phyloP scores from a whole-genome alignment of 2,329 filamentous ascomycete genomes.

The Colletotrichum sp. region DNA sequence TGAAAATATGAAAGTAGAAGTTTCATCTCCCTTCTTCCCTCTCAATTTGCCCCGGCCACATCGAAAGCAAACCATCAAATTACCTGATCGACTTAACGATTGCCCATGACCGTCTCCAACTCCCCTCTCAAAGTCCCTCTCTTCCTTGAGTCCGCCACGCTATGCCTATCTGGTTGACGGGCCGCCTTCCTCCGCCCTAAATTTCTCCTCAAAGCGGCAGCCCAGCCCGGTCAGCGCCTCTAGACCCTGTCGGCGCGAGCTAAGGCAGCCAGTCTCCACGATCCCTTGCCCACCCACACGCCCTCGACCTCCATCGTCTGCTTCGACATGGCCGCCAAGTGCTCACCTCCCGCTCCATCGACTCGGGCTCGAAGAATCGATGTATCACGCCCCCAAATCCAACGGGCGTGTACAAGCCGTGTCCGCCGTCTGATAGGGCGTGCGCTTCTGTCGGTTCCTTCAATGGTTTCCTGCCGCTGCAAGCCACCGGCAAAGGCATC shows the following conservation, averaged over 20 bases:
- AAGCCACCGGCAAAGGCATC: neutral
- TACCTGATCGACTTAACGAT: neutral
- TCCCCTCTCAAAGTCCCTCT: neutral
- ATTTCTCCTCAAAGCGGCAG: conserved; percentile 6
- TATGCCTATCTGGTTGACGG: conserved; percentile 23
- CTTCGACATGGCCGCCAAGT: neutral
- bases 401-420: neutral
- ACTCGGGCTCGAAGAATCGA: neutral
- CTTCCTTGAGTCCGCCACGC: neutral
- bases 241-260: neutral
- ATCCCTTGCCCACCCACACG: neutral
- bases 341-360: neutral
- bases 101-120: neutral
- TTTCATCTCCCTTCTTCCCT: neutral
- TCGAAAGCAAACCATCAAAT: neutral
- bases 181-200: conserved; percentile 25
- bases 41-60: rapidly evolving
- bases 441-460: neutral
- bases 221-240: neutral
- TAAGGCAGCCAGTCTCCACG: neutral
- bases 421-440: neutral
- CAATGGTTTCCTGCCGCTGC: neutral
- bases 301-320: neutral
- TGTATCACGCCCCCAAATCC: neutral
- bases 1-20: neutral